Conservation (phyloP, 192 early-diverging fungal genomes). For the Podila epicladia region DNA sequence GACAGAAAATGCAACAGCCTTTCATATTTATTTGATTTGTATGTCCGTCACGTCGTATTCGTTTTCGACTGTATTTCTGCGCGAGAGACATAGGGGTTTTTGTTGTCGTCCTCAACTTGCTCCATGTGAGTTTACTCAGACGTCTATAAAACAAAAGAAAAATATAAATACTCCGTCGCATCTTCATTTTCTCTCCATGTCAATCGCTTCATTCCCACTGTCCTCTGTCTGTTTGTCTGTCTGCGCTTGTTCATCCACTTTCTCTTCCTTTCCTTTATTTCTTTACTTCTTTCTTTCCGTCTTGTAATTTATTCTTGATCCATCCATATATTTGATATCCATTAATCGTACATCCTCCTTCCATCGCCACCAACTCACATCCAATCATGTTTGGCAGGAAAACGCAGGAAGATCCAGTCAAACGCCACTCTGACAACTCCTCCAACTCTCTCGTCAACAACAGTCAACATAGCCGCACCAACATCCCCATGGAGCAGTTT, state of each 20-base stretch:
- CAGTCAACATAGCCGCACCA: not conserved
- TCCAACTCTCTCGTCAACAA: conserved; percentile 14
- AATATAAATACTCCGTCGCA: no score
- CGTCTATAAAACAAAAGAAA: not conserved
- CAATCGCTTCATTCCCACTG: not conserved
- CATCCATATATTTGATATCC: not conserved
- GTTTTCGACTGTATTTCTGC: no score
- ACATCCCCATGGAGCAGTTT: conserved; percentile 36
- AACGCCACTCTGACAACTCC: conserved; percentile 11
- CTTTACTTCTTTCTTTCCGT: not conserved
- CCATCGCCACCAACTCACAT: not conserved
- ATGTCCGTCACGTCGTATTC: no score
- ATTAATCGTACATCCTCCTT: not conserved
- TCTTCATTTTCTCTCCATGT: no score
- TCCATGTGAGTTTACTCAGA: no score
- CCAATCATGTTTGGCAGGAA: conserved; percentile 6
- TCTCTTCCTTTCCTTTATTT: not conserved
- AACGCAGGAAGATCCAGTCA: conserved; percentile 9
- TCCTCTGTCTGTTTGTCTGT: not conserved
- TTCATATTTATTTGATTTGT: no score
- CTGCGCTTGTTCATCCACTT: not conserved
- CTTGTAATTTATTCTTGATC: not conserved
- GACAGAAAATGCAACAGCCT: no score
- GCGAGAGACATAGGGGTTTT: not conserved
- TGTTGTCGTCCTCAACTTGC: no score